Evolutionary conservation across 306 rosid species (phyloP).

Genomic region (Fragaria vesca): DNA sequence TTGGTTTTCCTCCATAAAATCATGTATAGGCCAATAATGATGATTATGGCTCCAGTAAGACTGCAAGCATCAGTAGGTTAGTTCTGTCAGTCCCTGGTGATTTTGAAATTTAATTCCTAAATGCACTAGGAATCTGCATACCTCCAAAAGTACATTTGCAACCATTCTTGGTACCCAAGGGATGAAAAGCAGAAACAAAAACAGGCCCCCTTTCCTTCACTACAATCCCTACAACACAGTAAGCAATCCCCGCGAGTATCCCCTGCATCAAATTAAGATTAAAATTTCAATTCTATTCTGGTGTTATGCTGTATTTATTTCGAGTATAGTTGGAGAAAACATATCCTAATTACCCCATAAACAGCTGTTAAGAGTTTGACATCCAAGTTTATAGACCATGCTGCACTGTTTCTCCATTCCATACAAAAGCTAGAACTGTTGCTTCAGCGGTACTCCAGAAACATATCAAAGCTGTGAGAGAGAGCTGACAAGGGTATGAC

Average conservation of each 20-base stretch:
- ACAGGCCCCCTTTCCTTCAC: slow-evolving; percentile 45
- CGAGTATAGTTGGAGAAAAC: background rate
- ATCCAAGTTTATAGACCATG: slow-evolving; percentile 39
- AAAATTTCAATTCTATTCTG: background rate
- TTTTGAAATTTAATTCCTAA: background rate
- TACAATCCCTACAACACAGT: slow-evolving; percentile 32
- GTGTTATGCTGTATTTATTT: background rate
- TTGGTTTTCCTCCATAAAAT: slow-evolving; percentile 42
- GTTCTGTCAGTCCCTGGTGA: background rate
- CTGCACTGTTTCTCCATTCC: slow-evolving; percentile 30
- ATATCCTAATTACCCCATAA: slow-evolving; percentile 27
- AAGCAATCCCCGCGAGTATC: slow-evolving; percentile 34
- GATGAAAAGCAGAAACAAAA: slow-evolving; percentile 39
- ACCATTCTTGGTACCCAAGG: slow-evolving; percentile 41
- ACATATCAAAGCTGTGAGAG: slow-evolving; percentile 40
- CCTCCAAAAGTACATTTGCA: slow-evolving; percentile 46
- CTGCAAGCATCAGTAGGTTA: slow-evolving; percentile 13
- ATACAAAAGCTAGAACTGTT: slow-evolving; percentile 29
- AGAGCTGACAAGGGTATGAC: slow-evolving; percentile 43
- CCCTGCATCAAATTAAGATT: slow-evolving; percentile 26
- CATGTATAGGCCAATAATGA: slow-evolving; percentile 29
- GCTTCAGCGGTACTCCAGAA: slow-evolving; percentile 35
- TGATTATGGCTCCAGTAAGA: slow-evolving; percentile 31
- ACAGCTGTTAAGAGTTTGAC: slow-evolving; percentile 28
- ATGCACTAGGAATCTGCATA: slow-evolving; percentile 5